These are phyloP conservation scores for Sesbania bispinosa DNA, from an alignment of 306 rosid species.

Conservation along the genomic window DNA sequence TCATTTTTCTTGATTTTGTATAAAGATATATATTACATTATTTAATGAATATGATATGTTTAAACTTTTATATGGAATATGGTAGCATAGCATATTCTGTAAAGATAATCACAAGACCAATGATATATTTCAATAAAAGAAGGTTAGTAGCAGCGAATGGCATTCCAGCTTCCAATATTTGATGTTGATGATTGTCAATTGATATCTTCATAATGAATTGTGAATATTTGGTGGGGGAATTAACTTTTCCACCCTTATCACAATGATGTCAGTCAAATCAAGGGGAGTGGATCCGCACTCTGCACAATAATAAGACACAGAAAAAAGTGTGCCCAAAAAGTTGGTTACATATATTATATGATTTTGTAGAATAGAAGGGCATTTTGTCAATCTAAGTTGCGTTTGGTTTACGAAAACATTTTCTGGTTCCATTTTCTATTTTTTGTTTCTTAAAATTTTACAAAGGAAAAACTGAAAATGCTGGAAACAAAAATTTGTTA, in stretches of 20 bases:
- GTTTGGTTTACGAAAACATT: no score
- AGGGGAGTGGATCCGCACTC: conserved; percentile 12
- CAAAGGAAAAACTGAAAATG: no score
- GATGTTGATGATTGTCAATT: not conserved
- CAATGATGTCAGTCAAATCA: conserved; percentile 30
- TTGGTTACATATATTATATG: not conserved
- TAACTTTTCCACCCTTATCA: not conserved
- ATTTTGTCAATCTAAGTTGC: conserved; percentile 17
- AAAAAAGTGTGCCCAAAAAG: conserved; percentile 6
- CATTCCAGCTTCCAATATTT: not conserved
- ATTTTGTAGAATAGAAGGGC: not conserved
- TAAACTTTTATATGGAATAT: no score
- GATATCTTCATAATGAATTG: not conserved
- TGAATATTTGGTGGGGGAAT: conserved; percentile 30
- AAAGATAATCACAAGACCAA: no score
- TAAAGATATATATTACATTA: no score
- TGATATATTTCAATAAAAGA: not conserved
- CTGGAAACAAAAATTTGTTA: no score
- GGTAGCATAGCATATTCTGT: no score
- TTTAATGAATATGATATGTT: no score
- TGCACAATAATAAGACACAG: conserved; percentile 25
- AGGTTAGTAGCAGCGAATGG: not conserved
- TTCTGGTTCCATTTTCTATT: no score
- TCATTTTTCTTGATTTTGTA: no score
- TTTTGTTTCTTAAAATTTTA: no score